These are phyloP conservation scores for Fusarium oligoseptatum DNA, from an alignment of 2,329 filamentous ascomycete species.

Conservation along the genomic window DNA sequence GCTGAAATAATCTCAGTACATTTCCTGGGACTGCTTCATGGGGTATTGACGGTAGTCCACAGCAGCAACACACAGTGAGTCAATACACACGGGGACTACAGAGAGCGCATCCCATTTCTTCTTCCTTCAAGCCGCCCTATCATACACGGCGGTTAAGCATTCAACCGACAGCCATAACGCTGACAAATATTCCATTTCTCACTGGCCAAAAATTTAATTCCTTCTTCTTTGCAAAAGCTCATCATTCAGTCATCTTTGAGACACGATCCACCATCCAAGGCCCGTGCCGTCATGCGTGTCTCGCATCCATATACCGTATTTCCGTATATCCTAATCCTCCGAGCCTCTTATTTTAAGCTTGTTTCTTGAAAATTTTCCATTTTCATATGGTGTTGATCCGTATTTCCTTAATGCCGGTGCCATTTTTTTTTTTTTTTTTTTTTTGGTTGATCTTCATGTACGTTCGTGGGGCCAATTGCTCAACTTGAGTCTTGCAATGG, in stretches of 20 bases:
- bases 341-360: neutral
- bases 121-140: neutral
- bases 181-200: neutral
- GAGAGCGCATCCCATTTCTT: neutral
- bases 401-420: neutral
- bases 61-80: neutral
- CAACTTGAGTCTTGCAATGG: neutral
- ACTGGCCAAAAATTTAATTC: neutral
- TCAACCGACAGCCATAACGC: neutral
- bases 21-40: neutral
- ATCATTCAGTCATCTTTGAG: neutral
- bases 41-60: neutral
- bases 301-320: neutral
- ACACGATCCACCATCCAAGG: neutral
- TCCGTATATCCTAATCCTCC: constrained; percentile 2
- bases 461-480: neutral
- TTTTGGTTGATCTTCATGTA: neutral
- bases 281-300: constrained; percentile 2
- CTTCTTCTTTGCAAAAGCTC: neutral
- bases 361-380: neutral
- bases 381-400: neutral
- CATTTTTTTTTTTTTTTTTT: neutral
- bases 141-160: neutral
- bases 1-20: neutral
- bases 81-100: neutral